Percentiles rank a stretch among this genome's conserved stretches.
phyloP scores from a whole-genome alignment of 1,284 basidiomycete species.

The Gymnopus androsaceus region DNA sequence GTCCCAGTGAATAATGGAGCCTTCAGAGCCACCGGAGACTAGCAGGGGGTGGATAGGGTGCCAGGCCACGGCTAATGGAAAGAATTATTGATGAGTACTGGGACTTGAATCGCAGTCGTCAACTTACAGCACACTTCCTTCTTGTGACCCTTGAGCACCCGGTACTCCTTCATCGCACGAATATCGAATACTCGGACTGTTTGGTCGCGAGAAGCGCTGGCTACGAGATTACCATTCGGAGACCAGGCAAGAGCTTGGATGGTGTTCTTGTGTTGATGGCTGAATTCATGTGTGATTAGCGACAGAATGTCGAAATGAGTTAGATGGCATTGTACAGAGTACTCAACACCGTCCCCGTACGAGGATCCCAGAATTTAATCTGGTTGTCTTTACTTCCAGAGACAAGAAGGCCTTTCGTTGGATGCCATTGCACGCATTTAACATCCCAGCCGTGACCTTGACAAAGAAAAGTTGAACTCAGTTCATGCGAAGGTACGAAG shows the following conservation, averaged over 20 bases:
- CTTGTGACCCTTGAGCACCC: conserved; percentile 89
- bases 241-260: conserved; percentile 93
- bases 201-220: conserved; percentile 93
- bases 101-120: conserved; percentile 1
- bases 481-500: neutral
- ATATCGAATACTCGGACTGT: conserved; percentile 97
- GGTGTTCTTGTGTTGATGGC: conserved; percentile 96
- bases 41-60: conserved; percentile 93
- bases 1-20: conserved; percentile 92
- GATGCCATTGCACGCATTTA: conserved; percentile 98
- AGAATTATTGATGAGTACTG: neutral
- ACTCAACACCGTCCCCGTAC: conserved; percentile 83
- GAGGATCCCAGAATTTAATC: conserved; percentile 99
- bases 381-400: conserved; percentile 97
- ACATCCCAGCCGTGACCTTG: conserved; percentile 97
- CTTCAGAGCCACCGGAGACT: conserved; percentile 92
- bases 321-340: conserved; percentile 66
- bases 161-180: conserved; percentile 94
- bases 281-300: conserved; percentile 32
- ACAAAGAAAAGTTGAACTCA: neutral
- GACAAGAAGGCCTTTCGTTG: conserved; percentile 90
- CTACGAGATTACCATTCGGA: conserved; percentile 90
- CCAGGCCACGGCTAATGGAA: conserved; percentile 81
- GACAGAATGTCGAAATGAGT: neutral
- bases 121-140: conserved; percentile 95